These are phyloP conservation scores for Cryptococcus sp. DNA, from an alignment of 1,284 basidiomycete genomes.

Conservation along the genomic window DNA sequence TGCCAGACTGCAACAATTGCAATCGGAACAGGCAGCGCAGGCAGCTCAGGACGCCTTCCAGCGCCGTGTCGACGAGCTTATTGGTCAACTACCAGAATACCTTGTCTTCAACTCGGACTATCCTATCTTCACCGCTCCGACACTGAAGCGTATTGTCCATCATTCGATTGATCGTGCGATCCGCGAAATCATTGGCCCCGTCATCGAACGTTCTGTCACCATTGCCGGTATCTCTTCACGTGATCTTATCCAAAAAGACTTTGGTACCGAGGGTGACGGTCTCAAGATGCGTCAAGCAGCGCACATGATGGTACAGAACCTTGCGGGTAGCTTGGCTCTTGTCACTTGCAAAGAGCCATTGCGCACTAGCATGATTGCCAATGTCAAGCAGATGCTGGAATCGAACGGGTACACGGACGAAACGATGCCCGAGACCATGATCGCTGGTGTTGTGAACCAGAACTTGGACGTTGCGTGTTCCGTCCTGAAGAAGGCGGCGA, in stretches of 20 bases:
- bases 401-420: constrained; percentile 86
- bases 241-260: constrained; percentile 95
- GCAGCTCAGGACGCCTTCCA: constrained; percentile 53
- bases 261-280: constrained; percentile 90
- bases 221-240: constrained; percentile 97
- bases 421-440: constrained; percentile 58
- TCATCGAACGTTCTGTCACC: constrained; percentile 98
- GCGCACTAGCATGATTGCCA: constrained; percentile 86
- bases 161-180: constrained; percentile 92
- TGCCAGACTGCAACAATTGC: constrained; percentile 48
- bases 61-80: constrained; percentile 57
- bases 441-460: constrained; percentile 82
- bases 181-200: constrained; percentile 95
- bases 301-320: constrained; percentile 94
- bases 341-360: constrained; percentile 99
- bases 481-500: constrained; percentile 95
- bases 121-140: constrained; percentile 66
- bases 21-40: constrained; percentile 49
- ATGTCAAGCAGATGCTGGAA: constrained; percentile 74
- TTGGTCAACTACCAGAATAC: constrained; percentile 72
- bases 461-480: constrained; percentile 93
- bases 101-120: constrained; percentile 72
- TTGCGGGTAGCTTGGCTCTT: constrained; percentile 92
- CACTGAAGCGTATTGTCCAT: constrained; percentile 89
- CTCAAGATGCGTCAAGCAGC: constrained; percentile 87